phyloP scores from a whole-genome alignment of 2,329 filamentous ascomycete genomes.

The Clarireedia hainanense region DNA sequence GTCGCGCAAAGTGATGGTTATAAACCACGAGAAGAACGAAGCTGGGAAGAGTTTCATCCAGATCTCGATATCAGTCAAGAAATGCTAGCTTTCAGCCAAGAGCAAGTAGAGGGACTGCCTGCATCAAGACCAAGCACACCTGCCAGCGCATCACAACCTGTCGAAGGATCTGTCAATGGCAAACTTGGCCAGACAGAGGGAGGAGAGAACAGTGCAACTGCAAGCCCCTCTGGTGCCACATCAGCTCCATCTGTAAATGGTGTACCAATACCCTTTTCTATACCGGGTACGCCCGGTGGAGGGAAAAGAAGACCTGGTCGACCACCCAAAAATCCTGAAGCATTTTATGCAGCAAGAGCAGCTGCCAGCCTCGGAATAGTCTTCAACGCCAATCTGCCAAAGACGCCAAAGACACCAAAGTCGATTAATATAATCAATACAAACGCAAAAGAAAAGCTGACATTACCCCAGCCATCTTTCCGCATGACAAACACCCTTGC shows the following conservation, averaged over 20 bases:
- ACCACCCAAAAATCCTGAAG: constrained; percentile 54
- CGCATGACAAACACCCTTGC: constrained; percentile 72
- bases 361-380: constrained; percentile 27
- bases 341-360: constrained; percentile 45
- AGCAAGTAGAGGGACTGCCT: constrained; percentile 73
- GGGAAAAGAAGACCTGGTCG: constrained; percentile 54
- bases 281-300: constrained; percentile 31
- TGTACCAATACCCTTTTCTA: constrained; percentile 14
- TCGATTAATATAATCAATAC: constrained; percentile 72
- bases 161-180: constrained; percentile 36
- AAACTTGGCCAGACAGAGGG: constrained; percentile 21
- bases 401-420: constrained; percentile 47
- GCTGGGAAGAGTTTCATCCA: constrained; percentile 96
- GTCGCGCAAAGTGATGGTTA: constrained; percentile 92
- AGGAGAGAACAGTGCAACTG: constrained; percentile 17
- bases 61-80: constrained; percentile 82
- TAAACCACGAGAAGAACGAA: constrained; percentile 91
- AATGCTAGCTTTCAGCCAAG: constrained; percentile 70
- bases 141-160: constrained; percentile 29
- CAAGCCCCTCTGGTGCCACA: constrained; percentile 21
- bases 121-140: constrained; percentile 38
- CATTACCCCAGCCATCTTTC: constrained; percentile 68
- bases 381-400: background rate
- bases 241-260: constrained; percentile 20
- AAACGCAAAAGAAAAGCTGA: constrained; percentile 72